Conservation (phyloP, 2,329 filamentous ascomycete genomes). For the Cercospora sp. region DNA sequence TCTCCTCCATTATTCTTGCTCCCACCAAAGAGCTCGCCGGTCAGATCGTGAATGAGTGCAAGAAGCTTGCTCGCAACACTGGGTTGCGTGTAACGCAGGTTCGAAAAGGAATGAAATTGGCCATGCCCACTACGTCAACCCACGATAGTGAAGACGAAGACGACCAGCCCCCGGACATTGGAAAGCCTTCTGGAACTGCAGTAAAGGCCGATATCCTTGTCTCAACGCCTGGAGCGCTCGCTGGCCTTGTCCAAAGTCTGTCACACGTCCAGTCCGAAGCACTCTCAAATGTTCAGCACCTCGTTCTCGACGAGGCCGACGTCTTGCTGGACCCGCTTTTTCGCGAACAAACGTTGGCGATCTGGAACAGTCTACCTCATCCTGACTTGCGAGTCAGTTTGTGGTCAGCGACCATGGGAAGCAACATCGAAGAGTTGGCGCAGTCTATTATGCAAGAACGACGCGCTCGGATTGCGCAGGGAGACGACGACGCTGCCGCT, state of each 20-base stretch:
- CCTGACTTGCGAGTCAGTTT: conserved; percentile 72
- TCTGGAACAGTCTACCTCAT: conserved; percentile 79
- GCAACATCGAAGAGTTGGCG: conserved; percentile 80
- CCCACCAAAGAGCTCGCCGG: conserved; percentile 54
- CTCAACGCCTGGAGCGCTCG: conserved; percentile 74
- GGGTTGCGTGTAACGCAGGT: conserved; percentile 78
- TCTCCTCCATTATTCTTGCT: conserved; percentile 49
- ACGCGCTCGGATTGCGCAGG: conserved; percentile 26
- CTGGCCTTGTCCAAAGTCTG: conserved; percentile 66
- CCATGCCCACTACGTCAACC: conserved; percentile 44
- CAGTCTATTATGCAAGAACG: conserved; percentile 65
- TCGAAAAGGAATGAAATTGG: conserved; percentile 77
- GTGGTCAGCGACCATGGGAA: conserved; percentile 97
- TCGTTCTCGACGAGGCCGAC: conserved; percentile 92
- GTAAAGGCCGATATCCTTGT: conserved; percentile 79
- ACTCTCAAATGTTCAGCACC: conserved; percentile 62
- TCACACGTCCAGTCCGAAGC: conserved; percentile 35
- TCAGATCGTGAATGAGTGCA: conserved; percentile 67
- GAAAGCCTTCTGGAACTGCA: conserved; percentile 43
- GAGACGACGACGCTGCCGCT: background rate
- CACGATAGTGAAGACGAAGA: conserved; percentile 38
- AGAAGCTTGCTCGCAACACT: conserved; percentile 75
- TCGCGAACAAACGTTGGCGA: conserved; percentile 78
- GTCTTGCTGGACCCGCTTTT: conserved; percentile 91
- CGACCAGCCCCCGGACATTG: conserved; percentile 17